Conservation (phyloP, 495 filamentous ascomycete genomes). For the Xylaria acuta region DNA sequence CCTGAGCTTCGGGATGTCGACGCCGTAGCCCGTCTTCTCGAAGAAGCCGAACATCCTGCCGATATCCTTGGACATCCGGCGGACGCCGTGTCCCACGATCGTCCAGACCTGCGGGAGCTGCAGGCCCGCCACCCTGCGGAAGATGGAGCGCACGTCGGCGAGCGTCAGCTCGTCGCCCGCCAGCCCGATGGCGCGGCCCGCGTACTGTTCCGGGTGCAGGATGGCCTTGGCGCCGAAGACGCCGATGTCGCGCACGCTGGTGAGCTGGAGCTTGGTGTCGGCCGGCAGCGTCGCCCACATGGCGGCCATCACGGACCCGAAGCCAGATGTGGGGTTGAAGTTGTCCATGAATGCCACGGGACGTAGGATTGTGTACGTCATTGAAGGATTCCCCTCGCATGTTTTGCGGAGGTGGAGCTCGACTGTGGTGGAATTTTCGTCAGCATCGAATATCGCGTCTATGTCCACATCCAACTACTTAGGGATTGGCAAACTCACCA, state of each 20-base stretch:
- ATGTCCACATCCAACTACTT: neutral
- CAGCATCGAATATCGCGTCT: neutral
- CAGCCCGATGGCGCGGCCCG: constrained; percentile 55
- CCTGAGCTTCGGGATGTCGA: constrained; percentile 61
- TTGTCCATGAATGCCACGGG: constrained; percentile 74
- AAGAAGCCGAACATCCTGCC: constrained; percentile 71
- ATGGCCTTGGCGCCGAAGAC: constrained; percentile 66
- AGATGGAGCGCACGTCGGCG: constrained; percentile 55
- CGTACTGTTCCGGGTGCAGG: constrained; percentile 41
- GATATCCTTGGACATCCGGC: constrained; percentile 57
- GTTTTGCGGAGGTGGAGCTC: constrained; percentile 23
- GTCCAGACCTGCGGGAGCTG: constrained; percentile 58
- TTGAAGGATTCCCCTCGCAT: constrained; percentile 1
- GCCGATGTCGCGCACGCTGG: constrained; percentile 69
- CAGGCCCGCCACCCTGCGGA: constrained; percentile 55
- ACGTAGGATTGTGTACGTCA: constrained; percentile 63
- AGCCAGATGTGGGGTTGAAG: constrained; percentile 51
- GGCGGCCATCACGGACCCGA: constrained; percentile 64
- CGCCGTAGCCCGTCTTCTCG: constrained; percentile 63
- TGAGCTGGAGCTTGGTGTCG: constrained; percentile 61
- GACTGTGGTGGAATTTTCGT: neutral
- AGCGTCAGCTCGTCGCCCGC: constrained; percentile 68
- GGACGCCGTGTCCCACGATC: constrained; percentile 45
- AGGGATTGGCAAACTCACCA: constrained; percentile 57
- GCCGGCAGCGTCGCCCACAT: constrained; percentile 53